phyloP scores from a whole-genome alignment of 2,329 filamentous ascomycete species.

The Aspergillus hiratsukae region DNA sequence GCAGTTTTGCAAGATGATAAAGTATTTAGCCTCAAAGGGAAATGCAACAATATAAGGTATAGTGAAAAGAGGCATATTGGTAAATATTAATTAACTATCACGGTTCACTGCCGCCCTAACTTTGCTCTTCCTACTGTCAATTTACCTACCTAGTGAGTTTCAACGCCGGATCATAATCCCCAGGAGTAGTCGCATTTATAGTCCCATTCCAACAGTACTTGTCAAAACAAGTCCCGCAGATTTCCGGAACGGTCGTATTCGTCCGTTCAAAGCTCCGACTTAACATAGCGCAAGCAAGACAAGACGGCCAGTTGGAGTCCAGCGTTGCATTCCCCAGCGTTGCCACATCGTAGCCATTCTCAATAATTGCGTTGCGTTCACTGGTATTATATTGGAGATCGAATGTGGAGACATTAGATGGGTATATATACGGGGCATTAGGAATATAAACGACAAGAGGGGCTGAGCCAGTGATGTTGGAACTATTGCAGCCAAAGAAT shows the following conservation, averaged over 20 bases:
- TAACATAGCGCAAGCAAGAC: constrained; percentile 78
- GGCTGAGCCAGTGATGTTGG: constrained; percentile 52
- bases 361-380: constrained; percentile 70
- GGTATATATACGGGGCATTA: constrained; percentile 70
- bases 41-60: too few species aligned
- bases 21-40: too few species aligned
- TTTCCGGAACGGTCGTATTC: constrained; percentile 59
- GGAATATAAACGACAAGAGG: constrained; percentile 83
- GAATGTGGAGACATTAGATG: constrained; percentile 76
- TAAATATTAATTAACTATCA: neutral
- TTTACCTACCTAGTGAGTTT: neutral
- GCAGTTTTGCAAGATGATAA: too few species aligned
- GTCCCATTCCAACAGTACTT: constrained; percentile 89
- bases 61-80: too few species aligned
- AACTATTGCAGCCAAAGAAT: constrained; percentile 70
- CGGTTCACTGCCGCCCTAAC: neutral
- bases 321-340: constrained; percentile 75
- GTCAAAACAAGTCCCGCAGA: constrained; percentile 69
- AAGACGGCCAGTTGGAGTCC: constrained; percentile 69
- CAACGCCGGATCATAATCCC: constrained; percentile 39
- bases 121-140: neutral
- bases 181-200: constrained; percentile 31
- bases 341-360: constrained; percentile 76
- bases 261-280: constrained; percentile 68
- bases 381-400: constrained; percentile 57